Percentiles rank a stretch among this genome's conserved stretches.
These are phyloP conservation scores for Postia placenta DNA, from an alignment of 768 basidiomycete species.

Conservation along the genomic window DNA sequence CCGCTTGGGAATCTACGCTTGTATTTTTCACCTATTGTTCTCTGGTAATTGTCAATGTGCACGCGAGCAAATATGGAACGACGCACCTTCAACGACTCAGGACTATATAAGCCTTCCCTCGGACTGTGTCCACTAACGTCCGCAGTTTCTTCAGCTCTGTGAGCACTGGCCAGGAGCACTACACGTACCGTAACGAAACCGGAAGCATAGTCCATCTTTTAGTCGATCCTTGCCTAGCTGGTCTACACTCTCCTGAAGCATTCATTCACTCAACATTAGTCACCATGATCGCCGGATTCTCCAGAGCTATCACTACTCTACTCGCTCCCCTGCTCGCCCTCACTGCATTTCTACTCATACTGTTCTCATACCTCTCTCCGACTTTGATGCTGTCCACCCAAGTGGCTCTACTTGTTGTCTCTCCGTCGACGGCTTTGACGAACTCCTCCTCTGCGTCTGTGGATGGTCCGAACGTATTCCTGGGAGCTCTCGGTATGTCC, in stretches of 20 bases:
- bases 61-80: constrained; percentile 5
- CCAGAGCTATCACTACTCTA: constrained; percentile 62
- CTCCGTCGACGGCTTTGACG: constrained; percentile 43
- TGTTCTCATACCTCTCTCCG: constrained; percentile 69
- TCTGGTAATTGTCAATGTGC: constrained; percentile 2
- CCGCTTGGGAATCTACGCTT: neutral
- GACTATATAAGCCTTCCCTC: neutral
- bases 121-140: neutral
- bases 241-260: constrained; percentile 1
- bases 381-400: constrained; percentile 49
- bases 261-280: neutral
- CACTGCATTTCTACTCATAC: constrained; percentile 56
- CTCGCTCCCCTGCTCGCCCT: constrained; percentile 62
- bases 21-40: constrained; percentile 2
- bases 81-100: constrained; percentile 2
- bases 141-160: neutral
- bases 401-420: constrained; percentile 61
- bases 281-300: constrained; percentile 65
- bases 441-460: constrained; percentile 25
- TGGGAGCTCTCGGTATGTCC: constrained; percentile 59
- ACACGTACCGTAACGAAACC: neutral
- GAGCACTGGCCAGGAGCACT: constrained; percentile 3
- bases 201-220: constrained; percentile 1
- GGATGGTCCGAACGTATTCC: constrained; percentile 64
- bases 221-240: constrained; percentile 2